Conservation (phyloP, 352 stramenopile genomes). For the Halophytophthora batemanensis region DNA sequence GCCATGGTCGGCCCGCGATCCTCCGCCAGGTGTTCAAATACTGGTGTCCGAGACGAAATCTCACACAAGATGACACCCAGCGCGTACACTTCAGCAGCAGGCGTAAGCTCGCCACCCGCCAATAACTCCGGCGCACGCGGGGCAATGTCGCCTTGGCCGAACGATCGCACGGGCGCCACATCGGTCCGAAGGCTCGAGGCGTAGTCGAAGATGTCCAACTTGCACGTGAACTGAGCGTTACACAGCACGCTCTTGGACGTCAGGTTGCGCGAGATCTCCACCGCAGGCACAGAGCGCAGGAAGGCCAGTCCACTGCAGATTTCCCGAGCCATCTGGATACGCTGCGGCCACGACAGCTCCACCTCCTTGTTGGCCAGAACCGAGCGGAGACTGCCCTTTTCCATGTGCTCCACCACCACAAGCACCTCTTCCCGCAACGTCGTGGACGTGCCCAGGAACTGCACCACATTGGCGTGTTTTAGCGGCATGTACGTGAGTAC, state of each 20-base stretch:
- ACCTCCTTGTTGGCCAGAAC: conserved; percentile 47
- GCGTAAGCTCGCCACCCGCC: conserved; percentile 35
- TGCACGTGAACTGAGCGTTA: conserved; percentile 56
- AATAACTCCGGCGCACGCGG: conserved; percentile 60
- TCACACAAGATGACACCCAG: conserved; percentile 76
- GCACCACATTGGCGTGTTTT: conserved; percentile 63
- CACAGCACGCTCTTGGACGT: conserved; percentile 61
- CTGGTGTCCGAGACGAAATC: conserved; percentile 40
- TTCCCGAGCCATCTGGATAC: conserved; percentile 48
- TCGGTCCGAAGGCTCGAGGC: conserved; percentile 45
- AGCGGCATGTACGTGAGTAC: conserved; percentile 54
- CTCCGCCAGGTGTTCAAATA: conserved; percentile 43
- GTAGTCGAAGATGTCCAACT: conserved; percentile 78
- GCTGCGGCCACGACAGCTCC: conserved; percentile 49
- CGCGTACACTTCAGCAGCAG: conserved; percentile 61
- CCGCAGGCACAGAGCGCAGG: conserved; percentile 35
- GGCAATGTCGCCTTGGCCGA: conserved; percentile 55
- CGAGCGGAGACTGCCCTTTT: conserved; percentile 57
- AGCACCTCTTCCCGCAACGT: conserved; percentile 57
- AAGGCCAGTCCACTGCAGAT: conserved; percentile 51
- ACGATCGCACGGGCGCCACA: conserved; percentile 36
- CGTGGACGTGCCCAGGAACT: conserved; percentile 61
- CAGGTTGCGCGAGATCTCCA: conserved; percentile 43
- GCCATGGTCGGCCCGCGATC: conserved; percentile 51
- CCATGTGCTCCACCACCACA: conserved; percentile 76